phyloP scores from a whole-genome alignment of 768 basidiomycete genomes.

The Trichaptum fuscoviolaceum region DNA sequence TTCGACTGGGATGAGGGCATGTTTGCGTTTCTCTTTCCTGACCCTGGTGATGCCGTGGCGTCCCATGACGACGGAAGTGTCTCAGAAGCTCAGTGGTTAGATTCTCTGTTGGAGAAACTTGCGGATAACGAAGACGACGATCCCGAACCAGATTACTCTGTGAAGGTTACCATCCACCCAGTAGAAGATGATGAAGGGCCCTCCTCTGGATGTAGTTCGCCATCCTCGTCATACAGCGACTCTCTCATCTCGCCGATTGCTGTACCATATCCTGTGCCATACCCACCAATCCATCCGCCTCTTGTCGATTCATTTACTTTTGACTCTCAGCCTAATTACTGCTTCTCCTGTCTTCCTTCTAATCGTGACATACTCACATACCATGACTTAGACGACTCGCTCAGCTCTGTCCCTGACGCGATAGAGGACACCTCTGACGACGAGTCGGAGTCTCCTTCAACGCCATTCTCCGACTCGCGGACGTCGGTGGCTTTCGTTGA shows the following conservation, averaged over 20 bases:
- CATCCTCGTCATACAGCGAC: slow-evolving; percentile 31
- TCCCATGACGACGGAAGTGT: slow-evolving; percentile 32
- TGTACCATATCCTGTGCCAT: slow-evolving; percentile 57
- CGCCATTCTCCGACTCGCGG: slow-evolving; percentile 57
- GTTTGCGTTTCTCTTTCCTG: slow-evolving; percentile 79
- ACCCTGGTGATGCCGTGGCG: slow-evolving; percentile 53
- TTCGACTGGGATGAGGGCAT: slow-evolving; percentile 35
- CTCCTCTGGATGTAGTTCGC: slow-evolving; percentile 47
- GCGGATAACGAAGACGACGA: slow-evolving; percentile 70
- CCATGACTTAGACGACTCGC: slow-evolving; percentile 53
- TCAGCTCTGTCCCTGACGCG: slow-evolving; percentile 66
- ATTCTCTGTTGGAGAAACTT: slow-evolving; percentile 71
- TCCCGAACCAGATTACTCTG: slow-evolving; percentile 26
- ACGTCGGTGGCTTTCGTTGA: slow-evolving; percentile 50
- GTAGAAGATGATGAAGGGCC: slow-evolving; percentile 57
- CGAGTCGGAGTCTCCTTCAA: slow-evolving; percentile 67
- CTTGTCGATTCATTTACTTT: slow-evolving; percentile 49
- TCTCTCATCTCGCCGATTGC: slow-evolving; percentile 45
- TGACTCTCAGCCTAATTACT: slow-evolving; percentile 34
- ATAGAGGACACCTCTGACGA: slow-evolving; percentile 85
- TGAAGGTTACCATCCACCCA: slow-evolving; percentile 42
- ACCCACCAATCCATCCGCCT: slow-evolving; percentile 56
- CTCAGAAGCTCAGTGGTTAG: slow-evolving; percentile 78
- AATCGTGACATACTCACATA: slow-evolving; percentile 47
- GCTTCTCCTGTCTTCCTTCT: slow-evolving; percentile 49